Evolutionary conservation across 1,284 basidiomycete genomes (phyloP), one percentile per base, ranked within the genome.

Genomic region (Boletus mariae): DNA sequence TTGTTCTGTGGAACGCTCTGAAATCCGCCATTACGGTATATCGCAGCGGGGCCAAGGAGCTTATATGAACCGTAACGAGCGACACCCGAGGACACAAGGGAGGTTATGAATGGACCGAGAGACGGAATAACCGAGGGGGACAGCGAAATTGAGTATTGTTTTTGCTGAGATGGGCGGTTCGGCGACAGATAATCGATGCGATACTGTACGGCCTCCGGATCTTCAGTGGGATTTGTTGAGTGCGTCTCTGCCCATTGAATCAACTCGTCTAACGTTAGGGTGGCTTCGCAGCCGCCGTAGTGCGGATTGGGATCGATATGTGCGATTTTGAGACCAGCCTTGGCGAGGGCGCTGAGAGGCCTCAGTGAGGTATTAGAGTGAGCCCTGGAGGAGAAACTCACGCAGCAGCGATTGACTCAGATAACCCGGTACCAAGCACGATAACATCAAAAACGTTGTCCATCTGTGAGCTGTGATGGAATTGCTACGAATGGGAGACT

Each of bases 21-120:
- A 37, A 88, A 73, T 41, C 59, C 64, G 7, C 71, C 73, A 12
- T 72, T 65, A 47, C 80, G 71, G 61, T 82, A 88, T 17, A 94
- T 73, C 10, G 76, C 81, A 10, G 93, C 77, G 8, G 80, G 79
- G 51, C 94, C 91, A n/a, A 98, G 76, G 1, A 98, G 77, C 47
- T 89, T 85, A 69, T 97, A 98, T 3, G 87, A 88, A 31, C 93
- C 90, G 64, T 99, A 98, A 51, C 87, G 85, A 9, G 92, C 82
- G 5, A 98, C 94, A 29, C 93, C 91, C 23, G 92, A 95, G 1
- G 80, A 74, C 26, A 98, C 78, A 6, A 98, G 77, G 3, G 88
- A 82, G 20, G 88, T 82, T 44, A 98, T 92, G 35, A 93, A 79
- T 0, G 86, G 80, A 0, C 95, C 94, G 12, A 82, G 69, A 0